Conservation (phyloP, 1,284 basidiomycete species). For the Omphalotus olearius region DNA sequence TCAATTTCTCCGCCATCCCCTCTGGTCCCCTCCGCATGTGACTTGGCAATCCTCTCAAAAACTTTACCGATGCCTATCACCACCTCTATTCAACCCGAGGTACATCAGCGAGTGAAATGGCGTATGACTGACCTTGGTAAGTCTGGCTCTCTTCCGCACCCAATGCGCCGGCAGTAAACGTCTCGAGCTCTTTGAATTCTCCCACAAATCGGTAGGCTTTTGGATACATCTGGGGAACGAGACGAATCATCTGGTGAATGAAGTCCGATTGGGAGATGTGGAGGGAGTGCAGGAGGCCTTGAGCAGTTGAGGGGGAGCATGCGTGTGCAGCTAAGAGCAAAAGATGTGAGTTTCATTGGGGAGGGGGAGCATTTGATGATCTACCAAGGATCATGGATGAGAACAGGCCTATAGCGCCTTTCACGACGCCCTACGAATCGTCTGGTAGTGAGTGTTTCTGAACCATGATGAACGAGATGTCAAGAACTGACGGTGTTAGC, state of each 20-base stretch:
- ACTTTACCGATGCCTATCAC: neutral
- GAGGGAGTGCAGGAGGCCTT: conserved; percentile 22
- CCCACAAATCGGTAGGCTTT: conserved; percentile 25
- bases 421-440: conserved; percentile 36
- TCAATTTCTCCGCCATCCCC: too few species aligned
- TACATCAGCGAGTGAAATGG: too few species aligned
- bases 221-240: conserved; percentile 19
- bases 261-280: conserved; percentile 20
- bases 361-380: conserved; percentile 4
- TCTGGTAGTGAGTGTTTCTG: neutral
- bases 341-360: neutral
- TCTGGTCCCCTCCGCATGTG: too few species aligned
- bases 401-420: conserved; percentile 38
- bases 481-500: conserved; percentile 39
- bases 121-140: conserved; percentile 15
- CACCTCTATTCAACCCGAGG: too few species aligned
- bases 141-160: conserved; percentile 2
- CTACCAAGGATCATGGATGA: conserved; percentile 44
- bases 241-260: conserved; percentile 18
- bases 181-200: conserved; percentile 25
- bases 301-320: conserved; percentile 22
- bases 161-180: conserved; percentile 16
- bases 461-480: neutral
- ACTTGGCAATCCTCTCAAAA: conserved; percentile 16
- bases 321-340: conserved; percentile 19